Conservation (phyloP, 305 asterid genomes). For the Rubia peregrina region DNA sequence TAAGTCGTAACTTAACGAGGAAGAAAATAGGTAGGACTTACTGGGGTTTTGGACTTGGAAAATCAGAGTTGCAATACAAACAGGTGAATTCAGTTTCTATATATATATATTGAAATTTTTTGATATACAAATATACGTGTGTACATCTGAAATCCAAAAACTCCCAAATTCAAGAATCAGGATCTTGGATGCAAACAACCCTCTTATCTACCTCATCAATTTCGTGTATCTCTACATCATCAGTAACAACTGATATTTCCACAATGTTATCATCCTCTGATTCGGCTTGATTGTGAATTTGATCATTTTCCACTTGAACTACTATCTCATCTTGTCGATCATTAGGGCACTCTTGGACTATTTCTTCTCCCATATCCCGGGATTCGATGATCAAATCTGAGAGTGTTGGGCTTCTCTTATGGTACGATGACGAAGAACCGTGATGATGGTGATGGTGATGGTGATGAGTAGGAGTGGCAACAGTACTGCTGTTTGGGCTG, state of each 20-base stretch:
- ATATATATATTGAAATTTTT: neutral
- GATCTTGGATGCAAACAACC: neutral
- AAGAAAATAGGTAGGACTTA: no score
- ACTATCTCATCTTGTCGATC: neutral
- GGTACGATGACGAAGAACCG: constrained; percentile 9
- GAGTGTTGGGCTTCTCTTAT: constrained; percentile 2
- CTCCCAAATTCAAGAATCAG: neutral
- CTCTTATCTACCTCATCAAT: neutral
- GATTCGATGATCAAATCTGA: neutral
- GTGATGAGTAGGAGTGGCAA: neutral
- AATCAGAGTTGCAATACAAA: no score
- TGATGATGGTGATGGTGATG: neutral
- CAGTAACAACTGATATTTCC: neutral
- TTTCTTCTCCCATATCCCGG: neutral
- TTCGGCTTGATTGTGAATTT: neutral
- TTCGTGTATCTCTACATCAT: constrained; percentile 5
- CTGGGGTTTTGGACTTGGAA: no score
- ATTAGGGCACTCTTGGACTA: neutral
- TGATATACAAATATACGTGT: neutral
- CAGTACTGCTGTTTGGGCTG: constrained; percentile 2
- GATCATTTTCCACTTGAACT: neutral
- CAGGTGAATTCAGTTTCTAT: no score
- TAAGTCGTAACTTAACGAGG: no score
- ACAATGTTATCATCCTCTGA: neutral
- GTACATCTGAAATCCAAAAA: neutral